phyloP scores from a whole-genome alignment of 2,329 filamentous ascomycete species.

The Aspergillus jensenii region DNA sequence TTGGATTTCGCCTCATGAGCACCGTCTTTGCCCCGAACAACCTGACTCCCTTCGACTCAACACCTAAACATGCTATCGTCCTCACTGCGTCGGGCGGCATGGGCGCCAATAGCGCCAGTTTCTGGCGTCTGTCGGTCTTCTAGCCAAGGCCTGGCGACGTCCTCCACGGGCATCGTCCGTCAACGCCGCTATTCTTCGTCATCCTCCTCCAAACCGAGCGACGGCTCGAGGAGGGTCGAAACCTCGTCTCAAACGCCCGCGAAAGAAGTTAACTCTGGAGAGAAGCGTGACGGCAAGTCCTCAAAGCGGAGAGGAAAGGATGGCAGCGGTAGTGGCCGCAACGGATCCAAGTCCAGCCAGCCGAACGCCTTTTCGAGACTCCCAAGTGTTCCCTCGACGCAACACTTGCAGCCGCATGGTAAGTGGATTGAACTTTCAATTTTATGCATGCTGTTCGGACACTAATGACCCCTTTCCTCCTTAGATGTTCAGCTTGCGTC shows the following conservation, averaged over 20 bases:
- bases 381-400: constrained; percentile 50
- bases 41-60: constrained; percentile 21
- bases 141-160: constrained; percentile 30
- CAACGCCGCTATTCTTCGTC: constrained; percentile 50
- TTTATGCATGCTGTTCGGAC: neutral
- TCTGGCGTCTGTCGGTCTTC: constrained; percentile 34
- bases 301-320: constrained; percentile 39
- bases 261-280: constrained; percentile 39
- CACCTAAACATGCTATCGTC: constrained; percentile 44
- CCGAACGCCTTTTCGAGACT: constrained; percentile 43
- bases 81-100: constrained; percentile 47
- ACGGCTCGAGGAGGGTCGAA: constrained; percentile 44
- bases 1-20: constrained; percentile 36
- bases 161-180: constrained; percentile 36
- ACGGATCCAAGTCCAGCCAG: constrained; percentile 38
- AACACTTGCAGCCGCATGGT: constrained; percentile 51
- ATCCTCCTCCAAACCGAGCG: constrained; percentile 51
- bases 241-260: constrained; percentile 38
- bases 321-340: constrained; percentile 28
- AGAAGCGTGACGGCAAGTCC: constrained; percentile 37
- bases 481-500: constrained; percentile 82
- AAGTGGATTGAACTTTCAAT: constrained; percentile 13
- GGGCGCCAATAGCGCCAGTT: constrained; percentile 35
- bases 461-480: neutral
- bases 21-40: constrained; percentile 26